A percentile compares a stretch with the other conserved stretches of the same genome.
These are phyloP conservation scores for Colletotrichum cereale DNA, from an alignment of 2,329 filamentous ascomycete species.

Conservation along the genomic window DNA sequence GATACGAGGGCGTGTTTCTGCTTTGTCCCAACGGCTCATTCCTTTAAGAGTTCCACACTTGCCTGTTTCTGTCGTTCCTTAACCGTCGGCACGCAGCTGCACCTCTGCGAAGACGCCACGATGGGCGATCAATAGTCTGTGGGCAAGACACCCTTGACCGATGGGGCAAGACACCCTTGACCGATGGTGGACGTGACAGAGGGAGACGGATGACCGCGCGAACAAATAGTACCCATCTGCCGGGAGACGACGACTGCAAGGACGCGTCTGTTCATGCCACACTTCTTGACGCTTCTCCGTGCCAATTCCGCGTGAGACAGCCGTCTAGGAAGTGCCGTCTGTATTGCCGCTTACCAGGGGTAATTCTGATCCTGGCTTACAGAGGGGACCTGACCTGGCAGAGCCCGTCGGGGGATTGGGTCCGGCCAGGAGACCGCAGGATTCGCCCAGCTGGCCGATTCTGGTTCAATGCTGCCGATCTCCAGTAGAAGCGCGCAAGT, in stretches of 20 bases:
- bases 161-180: too few relatives aligned
- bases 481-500: not conserved
- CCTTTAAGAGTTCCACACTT: constrained; percentile 9
- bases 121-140: constrained; percentile 4
- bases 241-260: not conserved
- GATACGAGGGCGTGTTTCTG: constrained; percentile 5
- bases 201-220: not conserved
- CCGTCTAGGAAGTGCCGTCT: not conserved
- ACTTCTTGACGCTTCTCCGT: not conserved
- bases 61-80: not conserved
- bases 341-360: not conserved
- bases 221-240: not conserved
- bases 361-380: not conserved
- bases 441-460: not conserved
- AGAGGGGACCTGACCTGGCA: not conserved
- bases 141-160: not conserved
- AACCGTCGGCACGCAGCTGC: not conserved
- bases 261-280: too few relatives aligned
- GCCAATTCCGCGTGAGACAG: not conserved
- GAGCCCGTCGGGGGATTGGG: not conserved
- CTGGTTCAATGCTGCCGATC: not conserved
- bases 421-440: not conserved
- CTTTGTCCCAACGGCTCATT: constrained; percentile 9
- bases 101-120: not conserved
- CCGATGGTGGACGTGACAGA: not conserved